Evolutionary conservation across 192 early-diverging fungal genomes (phyloP).

Genomic region (Geranomyces variabilis): DNA sequence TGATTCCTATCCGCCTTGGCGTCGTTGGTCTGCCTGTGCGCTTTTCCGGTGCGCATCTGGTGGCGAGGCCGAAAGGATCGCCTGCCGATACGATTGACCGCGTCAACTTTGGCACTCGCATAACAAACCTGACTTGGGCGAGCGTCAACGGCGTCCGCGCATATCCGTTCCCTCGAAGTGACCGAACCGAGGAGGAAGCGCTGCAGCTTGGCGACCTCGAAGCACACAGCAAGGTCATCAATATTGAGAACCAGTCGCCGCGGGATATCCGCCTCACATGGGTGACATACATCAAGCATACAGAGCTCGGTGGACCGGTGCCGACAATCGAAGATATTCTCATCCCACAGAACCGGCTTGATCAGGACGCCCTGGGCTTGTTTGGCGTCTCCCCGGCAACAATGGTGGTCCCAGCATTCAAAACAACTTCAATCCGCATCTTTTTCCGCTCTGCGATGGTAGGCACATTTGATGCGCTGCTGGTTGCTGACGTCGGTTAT

Average conservation of each 20-base stretch:
- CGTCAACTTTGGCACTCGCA: constrained; percentile 55
- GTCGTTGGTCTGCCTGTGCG: constrained; percentile 56
- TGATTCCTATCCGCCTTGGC: constrained; percentile 43
- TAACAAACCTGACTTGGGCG: constrained; percentile 39
- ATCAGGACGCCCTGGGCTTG: constrained; percentile 29
- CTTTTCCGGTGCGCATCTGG: constrained; percentile 51
- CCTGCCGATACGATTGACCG: constrained; percentile 31
- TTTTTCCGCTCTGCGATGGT: constrained; percentile 39
- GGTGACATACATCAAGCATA: constrained; percentile 46
- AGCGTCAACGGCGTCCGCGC: constrained; percentile 25
- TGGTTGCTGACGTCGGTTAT: constrained; percentile 55
- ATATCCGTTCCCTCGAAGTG: constrained; percentile 7
- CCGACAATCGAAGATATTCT: constrained; percentile 31
- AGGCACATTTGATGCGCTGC: constrained; percentile 42
- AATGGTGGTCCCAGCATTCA: constrained; percentile 44
- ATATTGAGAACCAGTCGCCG: constrained; percentile 55
- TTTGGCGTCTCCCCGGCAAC: constrained; percentile 36
- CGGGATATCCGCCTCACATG: constrained; percentile 47
- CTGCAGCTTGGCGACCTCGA: constrained; percentile 16
- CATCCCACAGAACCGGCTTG: constrained; percentile 33
- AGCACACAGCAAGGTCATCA: constrained; percentile 39
- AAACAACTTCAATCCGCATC: constrained; percentile 36
- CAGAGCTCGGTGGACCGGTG: background rate
- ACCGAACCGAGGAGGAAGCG: constrained; percentile 10
- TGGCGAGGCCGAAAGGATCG: constrained; percentile 26